Base-by-base conservation (phyloP, 2,329 filamentous ascomycete species). In the Arachnomyces sp. region DNA sequence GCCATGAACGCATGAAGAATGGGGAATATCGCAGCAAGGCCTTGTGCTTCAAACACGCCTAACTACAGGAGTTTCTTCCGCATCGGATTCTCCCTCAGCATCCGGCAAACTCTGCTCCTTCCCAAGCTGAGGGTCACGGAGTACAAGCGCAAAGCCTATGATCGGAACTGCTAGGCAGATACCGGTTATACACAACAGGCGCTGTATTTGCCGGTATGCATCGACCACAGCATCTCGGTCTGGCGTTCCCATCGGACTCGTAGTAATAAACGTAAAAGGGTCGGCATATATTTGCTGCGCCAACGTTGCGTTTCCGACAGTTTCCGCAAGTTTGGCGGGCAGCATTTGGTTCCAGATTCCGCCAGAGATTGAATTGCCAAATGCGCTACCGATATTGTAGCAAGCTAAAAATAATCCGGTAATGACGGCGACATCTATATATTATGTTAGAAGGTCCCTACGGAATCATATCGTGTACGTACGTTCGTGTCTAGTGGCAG, bases 341-440 rank as follows among this genome's bases (percentile, higher is more conserved):
- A 81, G 63, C 2, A 72, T 60, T 52, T 82, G 75, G 1, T 73
- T 74, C 77, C 77, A 82, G 45, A 82, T 71, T 14, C 75, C 74
- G 11, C 77, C 78, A 0, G 77, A 77, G 17, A 82, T 70, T 12
- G 74, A 68, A 52, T 74, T 74, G 15, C 78, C 78, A 1, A 81
- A 56, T 1, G 77, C 77, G 4, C 70, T 77, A 21, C 78, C 78
- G 30, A 82, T 68, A 53, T 77, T 77, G 61, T 81, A 82, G n/a
- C 65, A 71, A 12, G 78, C 74, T 2, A 82, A 70, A 53, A 74
- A 82, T 13, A 82, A 57, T 31, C 73, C 77, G 0, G 78, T 83
- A 46, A 83, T 72, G 46, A 81, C 74, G 32, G 80, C 79, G 25
- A 83, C 65, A 49, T 82, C 58, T 61, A 30, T 25, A 18, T 11